Evolutionary conservation across 2,329 filamentous ascomycete genomes (phyloP).

Genomic region (Arthrobotrys sinensis): DNA sequence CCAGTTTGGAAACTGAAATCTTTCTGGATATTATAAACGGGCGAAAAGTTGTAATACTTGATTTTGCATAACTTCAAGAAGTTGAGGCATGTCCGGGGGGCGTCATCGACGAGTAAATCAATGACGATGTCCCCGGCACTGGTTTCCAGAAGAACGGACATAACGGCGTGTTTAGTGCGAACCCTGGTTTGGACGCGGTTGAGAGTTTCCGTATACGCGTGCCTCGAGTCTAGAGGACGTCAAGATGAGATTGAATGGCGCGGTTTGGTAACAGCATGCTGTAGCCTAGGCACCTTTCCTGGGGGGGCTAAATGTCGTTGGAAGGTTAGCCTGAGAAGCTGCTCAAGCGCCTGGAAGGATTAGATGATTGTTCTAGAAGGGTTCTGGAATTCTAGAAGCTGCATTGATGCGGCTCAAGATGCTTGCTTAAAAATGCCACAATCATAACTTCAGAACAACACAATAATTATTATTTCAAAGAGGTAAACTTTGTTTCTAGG

Average conservation of each 20-base stretch:
- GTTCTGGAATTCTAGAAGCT: neutral
- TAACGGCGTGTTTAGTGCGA: constrained; percentile 66
- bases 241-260: neutral
- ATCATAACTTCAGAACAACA: too few species aligned
- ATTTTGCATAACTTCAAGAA: constrained; percentile 98
- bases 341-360: too few species aligned
- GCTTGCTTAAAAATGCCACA: neutral
- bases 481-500: too few species aligned
- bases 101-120: constrained; percentile 89
- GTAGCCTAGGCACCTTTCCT: neutral
- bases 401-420: too few species aligned
- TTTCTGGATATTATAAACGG: constrained; percentile 91
- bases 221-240: neutral
- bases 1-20: constrained; percentile 97
- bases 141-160: constrained; percentile 96
- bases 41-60: constrained; percentile 99
- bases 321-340: too few species aligned
- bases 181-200: neutral
- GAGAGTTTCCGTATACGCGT: neutral
- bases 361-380: neutral
- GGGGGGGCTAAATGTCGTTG: neutral
- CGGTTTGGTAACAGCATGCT: neutral
- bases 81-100: constrained; percentile 94
- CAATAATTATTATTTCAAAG: too few species aligned
- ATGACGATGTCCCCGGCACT: constrained; percentile 94